These are phyloP conservation scores for Athelia sp. DNA, from an alignment of 1,284 basidiomycete genomes.

Conservation along the genomic window DNA sequence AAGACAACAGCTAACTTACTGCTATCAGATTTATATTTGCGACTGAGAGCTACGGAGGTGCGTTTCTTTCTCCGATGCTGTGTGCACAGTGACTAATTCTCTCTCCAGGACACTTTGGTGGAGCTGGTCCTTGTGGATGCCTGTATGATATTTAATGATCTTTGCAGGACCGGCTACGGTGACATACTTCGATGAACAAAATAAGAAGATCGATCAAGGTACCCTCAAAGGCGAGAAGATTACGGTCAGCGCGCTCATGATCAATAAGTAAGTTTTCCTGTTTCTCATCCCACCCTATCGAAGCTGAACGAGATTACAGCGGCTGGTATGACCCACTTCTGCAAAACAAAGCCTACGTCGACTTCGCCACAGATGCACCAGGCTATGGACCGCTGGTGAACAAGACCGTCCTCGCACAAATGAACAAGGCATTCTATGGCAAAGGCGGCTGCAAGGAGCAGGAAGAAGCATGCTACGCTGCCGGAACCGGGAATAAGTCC, in stretches of 20 bases:
- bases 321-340: conserved; percentile 66
- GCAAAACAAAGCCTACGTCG: conserved; percentile 56
- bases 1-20: too few relatives aligned
- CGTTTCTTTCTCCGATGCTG: too few relatives aligned
- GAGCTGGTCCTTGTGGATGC: too few relatives aligned
- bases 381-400: conserved; percentile 59
- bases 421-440: conserved; percentile 45
- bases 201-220: conserved; percentile 44
- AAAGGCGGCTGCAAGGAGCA: conserved; percentile 46
- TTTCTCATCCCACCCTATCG: background rate
- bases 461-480: conserved; percentile 48
- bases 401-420: conserved; percentile 35
- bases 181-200: conserved; percentile 64
- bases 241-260: conserved; percentile 42
- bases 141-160: too few relatives aligned
- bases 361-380: conserved; percentile 55
- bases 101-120: too few relatives aligned
- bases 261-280: conserved; percentile 39
- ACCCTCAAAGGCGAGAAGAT: conserved; percentile 39
- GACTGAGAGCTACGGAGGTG: conserved; percentile 63
- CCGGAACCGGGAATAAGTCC: conserved; percentile 38
- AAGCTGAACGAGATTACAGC: conserved; percentile 25
- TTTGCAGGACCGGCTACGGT: conserved; percentile 60
- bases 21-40: conserved; percentile 51
- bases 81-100: too few relatives aligned